Evolutionary conservation across 306 rosid species (phyloP).

Genomic region (Cicer chorassanicum): DNA sequence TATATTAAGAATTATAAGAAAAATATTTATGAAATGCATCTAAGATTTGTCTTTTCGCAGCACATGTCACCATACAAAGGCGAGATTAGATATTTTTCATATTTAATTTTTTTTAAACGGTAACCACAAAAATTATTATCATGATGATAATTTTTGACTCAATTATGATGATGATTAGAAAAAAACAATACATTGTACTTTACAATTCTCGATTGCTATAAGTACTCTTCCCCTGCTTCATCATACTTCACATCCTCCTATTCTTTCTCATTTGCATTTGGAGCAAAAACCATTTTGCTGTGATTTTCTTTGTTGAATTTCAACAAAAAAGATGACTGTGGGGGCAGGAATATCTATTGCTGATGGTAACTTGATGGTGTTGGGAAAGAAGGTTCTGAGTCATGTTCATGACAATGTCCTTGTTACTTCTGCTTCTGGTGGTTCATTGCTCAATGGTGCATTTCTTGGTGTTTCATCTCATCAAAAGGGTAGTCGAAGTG

Average conservation of each 20-base stretch:
- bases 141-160: neutral
- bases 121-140: neutral
- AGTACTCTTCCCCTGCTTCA: constrained; percentile 18
- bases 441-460: constrained; percentile 71
- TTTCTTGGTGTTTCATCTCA: constrained; percentile 74
- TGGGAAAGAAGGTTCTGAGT: constrained; percentile 63
- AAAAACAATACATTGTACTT: neutral
- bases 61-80: neutral
- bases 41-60: no score
- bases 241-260: neutral
- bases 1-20: no score
- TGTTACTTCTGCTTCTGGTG: constrained; percentile 63
- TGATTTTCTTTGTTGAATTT: neutral
- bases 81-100: neutral
- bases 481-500: constrained; percentile 65
- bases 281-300: neutral
- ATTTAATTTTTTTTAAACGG: neutral
- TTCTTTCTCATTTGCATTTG: constrained; percentile 8
- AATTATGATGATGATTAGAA: neutral
- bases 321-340: constrained; percentile 65
- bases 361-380: constrained; percentile 70
- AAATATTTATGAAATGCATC: no score
- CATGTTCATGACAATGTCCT: constrained; percentile 64
- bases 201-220: constrained; percentile 1
- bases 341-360: constrained; percentile 76